Conservation (phyloP, 306 rosid genomes). For the Cotoneaster glaucophyllus region DNA sequence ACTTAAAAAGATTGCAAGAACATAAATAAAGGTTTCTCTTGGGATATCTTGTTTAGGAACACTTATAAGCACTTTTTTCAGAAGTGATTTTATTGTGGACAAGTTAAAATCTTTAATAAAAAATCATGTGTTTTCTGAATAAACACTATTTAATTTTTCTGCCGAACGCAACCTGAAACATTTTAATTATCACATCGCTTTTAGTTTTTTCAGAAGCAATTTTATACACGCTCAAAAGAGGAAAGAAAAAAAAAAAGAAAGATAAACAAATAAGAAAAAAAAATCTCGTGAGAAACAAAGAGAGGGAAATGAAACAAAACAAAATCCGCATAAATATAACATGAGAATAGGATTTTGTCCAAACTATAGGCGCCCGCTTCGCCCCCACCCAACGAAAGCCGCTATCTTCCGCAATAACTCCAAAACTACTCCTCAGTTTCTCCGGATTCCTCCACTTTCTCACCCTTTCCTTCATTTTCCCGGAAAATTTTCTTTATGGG, state of each 20-base stretch:
- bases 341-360: conserved; percentile 5
- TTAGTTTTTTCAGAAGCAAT: too few relatives aligned
- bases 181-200: background rate
- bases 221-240: background rate
- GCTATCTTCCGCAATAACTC: background rate
- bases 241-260: background rate
- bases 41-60: too few relatives aligned
- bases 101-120: too few relatives aligned
- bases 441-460: conserved; percentile 9
- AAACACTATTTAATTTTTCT: too few relatives aligned
- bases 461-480: conserved; percentile 2
- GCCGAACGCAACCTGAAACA: background rate
- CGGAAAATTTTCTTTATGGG: conserved; percentile 10
- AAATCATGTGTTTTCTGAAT: too few relatives aligned
- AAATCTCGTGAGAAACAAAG: background rate
- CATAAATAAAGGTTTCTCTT: too few relatives aligned
- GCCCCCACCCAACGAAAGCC: background rate
- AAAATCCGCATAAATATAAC: background rate
- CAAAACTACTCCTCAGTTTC: conserved; percentile 15
- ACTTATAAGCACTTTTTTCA: too few relatives aligned
- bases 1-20: too few relatives aligned
- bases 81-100: too few relatives aligned
- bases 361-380: background rate
- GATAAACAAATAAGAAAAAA: background rate
- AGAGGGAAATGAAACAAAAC: background rate